A percentile compares a stretch with the other conserved stretches of the same genome.
These are phyloP conservation scores for Nigrospora osmanthi DNA, from an alignment of 2,329 filamentous ascomycete species.

Conservation along the genomic window DNA sequence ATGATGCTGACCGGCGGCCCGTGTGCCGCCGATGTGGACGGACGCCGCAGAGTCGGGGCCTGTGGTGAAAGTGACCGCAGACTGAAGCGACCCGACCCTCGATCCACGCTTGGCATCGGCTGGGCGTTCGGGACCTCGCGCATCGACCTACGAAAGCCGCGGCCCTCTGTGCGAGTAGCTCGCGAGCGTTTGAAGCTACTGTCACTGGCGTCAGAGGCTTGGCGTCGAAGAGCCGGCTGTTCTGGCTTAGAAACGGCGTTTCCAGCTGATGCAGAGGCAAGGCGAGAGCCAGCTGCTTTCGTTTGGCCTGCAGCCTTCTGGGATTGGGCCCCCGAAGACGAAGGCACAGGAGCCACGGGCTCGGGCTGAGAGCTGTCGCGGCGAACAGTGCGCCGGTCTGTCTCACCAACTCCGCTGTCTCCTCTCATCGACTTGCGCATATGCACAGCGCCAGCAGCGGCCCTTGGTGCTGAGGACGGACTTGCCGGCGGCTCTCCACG, in stretches of 20 bases:
- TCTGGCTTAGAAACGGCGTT: constrained; percentile 5
- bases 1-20: constrained; percentile 30
- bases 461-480: constrained; percentile 3
- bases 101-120: constrained; percentile 25
- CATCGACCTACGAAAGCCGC: constrained; percentile 69
- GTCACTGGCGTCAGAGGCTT: constrained; percentile 59
- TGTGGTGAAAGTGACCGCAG: constrained; percentile 64
- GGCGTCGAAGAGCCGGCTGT: constrained; percentile 36
- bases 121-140: constrained; percentile 36
- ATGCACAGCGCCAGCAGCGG: constrained; percentile 2
- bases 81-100: constrained; percentile 55
- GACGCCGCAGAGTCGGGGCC: constrained; percentile 42
- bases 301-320: constrained; percentile 4
- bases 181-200: constrained; percentile 74
- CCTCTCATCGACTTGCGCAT: constrained; percentile 22
- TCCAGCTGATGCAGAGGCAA: constrained; percentile 1
- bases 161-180: constrained; percentile 35
- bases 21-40: constrained; percentile 29
- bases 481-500: constrained; percentile 23
- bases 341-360: constrained; percentile 3
- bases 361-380: constrained; percentile 4
- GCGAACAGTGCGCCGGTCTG: constrained; percentile 2
- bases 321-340: constrained; percentile 3
- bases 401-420: constrained; percentile 3
- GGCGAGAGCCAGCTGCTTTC: constrained; percentile 3